Evolutionary conservation across 768 basidiomycete species (phyloP).

Genomic region (Gelatoporia subvermispora): DNA sequence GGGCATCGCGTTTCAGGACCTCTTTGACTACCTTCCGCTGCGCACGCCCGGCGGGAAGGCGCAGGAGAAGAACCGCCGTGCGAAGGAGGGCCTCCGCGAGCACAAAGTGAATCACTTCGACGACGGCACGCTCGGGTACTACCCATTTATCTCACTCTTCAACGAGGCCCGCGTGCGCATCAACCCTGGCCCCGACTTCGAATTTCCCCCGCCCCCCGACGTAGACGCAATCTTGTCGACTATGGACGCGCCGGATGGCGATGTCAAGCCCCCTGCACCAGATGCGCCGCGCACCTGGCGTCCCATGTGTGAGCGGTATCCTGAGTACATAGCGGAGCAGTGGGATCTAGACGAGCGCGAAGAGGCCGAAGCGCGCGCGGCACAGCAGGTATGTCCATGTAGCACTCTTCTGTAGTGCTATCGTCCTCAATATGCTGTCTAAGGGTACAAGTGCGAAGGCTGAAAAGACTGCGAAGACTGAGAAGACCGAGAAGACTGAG

Average conservation of each 20-base stretch:
- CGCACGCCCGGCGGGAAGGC: slow-evolving; percentile 59
- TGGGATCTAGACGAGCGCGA: slow-evolving; percentile 72
- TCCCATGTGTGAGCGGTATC: slow-evolving; percentile 79
- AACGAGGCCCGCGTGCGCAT: slow-evolving; percentile 80
- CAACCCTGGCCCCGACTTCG: slow-evolving; percentile 88
- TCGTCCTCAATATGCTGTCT: not conserved
- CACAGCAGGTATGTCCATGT: slow-evolving; percentile 17
- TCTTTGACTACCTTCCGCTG: slow-evolving; percentile 88
- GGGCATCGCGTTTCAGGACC: slow-evolving; percentile 77
- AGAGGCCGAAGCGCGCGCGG: slow-evolving; percentile 53
- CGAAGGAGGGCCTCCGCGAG: slow-evolving; percentile 61
- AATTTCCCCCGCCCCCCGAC: slow-evolving; percentile 72
- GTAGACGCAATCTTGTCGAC: slow-evolving; percentile 57
- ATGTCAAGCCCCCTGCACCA: slow-evolving; percentile 26
- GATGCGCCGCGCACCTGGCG: slow-evolving; percentile 52
- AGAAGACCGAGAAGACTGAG: not conserved
- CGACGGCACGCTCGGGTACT: slow-evolving; percentile 94
- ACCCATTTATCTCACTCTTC: slow-evolving; percentile 90
- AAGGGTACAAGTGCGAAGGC: not conserved
- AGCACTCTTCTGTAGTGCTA: not conserved
- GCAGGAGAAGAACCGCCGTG: slow-evolving; percentile 58
- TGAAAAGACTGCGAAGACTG: slow-evolving; percentile 1
- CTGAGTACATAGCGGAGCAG: slow-evolving; percentile 82
- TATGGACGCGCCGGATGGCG: slow-evolving; percentile 19
- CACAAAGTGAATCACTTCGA: slow-evolving; percentile 84